phyloP scores from a whole-genome alignment of 352 stramenopile species.

The Globisporangium solare region DNA sequence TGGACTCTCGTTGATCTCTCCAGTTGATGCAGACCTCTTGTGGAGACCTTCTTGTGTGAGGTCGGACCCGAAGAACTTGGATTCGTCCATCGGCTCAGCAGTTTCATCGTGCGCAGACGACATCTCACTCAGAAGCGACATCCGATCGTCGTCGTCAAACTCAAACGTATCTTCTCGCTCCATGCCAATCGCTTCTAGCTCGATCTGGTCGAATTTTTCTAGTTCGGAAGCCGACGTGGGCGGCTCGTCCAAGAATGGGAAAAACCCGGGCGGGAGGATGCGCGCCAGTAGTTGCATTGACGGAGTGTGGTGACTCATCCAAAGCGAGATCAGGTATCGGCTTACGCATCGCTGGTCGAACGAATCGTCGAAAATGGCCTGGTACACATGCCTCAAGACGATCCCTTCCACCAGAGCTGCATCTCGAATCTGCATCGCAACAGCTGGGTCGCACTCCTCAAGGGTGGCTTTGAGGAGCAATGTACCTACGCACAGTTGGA shows the following conservation, averaged over 20 bases:
- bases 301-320: slow-evolving; percentile 87
- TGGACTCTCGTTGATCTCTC: slow-evolving; percentile 10
- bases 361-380: slow-evolving; percentile 90
- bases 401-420: slow-evolving; percentile 91
- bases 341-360: slow-evolving; percentile 91
- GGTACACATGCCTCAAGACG: slow-evolving; percentile 91
- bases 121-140: slow-evolving; percentile 35
- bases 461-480: slow-evolving; percentile 91
- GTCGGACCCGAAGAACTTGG: slow-evolving; percentile 9
- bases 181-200: slow-evolving; percentile 51
- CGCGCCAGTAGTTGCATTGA: slow-evolving; percentile 88
- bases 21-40: slow-evolving; percentile 6
- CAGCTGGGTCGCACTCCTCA: slow-evolving; percentile 78
- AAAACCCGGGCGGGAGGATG: slow-evolving; percentile 89
- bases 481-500: slow-evolving; percentile 62
- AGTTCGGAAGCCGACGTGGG: slow-evolving; percentile 69
- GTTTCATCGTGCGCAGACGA: slow-evolving; percentile 11
- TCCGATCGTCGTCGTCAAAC: slow-evolving; percentile 23
- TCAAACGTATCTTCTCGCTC: slow-evolving; percentile 35
- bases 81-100: background rate
- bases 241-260: slow-evolving; percentile 86
- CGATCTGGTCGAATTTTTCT: slow-evolving; percentile 84
- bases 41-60: slow-evolving; percentile 3
- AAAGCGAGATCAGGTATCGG: slow-evolving; percentile 93
- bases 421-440: slow-evolving; percentile 85